Percentiles rank a stretch among this genome's conserved stretches.
Evolutionary conservation across 75 land plant species (phyloP).

Genomic region (Pinus tabuliformis): DNA sequence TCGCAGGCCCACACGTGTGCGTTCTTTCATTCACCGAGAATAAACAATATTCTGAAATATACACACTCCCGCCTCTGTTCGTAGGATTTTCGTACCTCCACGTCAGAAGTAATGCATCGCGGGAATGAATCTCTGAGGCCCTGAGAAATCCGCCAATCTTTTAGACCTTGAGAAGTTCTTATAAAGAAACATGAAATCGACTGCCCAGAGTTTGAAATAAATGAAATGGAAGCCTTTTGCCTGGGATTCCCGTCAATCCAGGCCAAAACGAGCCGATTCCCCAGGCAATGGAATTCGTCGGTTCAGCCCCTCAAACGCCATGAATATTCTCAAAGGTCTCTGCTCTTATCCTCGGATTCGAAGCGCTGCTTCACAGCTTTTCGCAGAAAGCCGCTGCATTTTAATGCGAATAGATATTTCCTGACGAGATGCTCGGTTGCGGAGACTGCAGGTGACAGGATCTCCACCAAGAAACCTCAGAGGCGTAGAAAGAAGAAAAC

Average conservation of each 20-base stretch:
- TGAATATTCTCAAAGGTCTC: background rate
- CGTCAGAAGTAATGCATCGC: background rate
- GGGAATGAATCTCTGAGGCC: background rate
- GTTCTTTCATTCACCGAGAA: background rate
- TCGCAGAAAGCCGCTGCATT: background rate
- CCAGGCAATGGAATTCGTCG: background rate
- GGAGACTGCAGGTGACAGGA: background rate
- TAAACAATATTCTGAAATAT: background rate
- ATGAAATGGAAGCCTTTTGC: background rate
- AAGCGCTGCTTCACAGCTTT: background rate
- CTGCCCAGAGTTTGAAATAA: too few species aligned
- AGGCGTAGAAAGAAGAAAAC: background rate
- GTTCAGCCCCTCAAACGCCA: background rate
- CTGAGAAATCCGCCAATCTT: background rate
- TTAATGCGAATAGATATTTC: background rate
- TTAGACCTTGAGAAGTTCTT: background rate
- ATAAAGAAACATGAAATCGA: too few species aligned
- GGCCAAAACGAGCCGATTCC: background rate
- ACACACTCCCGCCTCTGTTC: background rate
- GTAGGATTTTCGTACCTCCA: background rate
- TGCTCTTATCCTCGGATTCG: background rate
- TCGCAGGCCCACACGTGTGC: background rate
- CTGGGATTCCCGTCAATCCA: background rate
- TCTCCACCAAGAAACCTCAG: background rate
- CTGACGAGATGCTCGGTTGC: background rate